Conservation (phyloP, 257 asterid genomes). For the Salvia miltiorrhiza region DNA sequence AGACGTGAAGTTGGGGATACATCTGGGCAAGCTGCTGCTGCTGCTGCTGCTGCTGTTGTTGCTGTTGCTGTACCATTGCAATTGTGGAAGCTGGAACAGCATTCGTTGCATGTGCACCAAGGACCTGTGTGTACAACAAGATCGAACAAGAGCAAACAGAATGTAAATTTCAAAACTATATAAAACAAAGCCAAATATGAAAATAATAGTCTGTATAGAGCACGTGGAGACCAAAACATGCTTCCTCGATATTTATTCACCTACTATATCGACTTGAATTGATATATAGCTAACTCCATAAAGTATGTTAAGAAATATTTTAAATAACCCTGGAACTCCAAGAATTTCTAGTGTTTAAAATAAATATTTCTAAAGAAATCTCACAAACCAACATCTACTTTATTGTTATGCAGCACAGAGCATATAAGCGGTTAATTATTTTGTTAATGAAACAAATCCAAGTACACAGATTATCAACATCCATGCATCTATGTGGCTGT, state of each 20-base stretch:
- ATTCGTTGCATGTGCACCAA: constrained; percentile 45
- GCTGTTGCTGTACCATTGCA: constrained; percentile 66
- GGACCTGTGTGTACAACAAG: constrained; percentile 42
- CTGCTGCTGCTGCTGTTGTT: constrained; percentile 45
- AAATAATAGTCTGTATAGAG: background rate
- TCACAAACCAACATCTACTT: background rate
- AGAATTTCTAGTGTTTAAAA: background rate
- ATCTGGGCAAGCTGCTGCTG: constrained; percentile 73
- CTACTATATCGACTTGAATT: background rate
- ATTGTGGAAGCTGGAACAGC: constrained; percentile 56
- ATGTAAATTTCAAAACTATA: background rate
- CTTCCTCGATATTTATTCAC: background rate
- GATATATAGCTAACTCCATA: background rate
- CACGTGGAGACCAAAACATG: background rate
- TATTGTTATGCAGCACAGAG: background rate
- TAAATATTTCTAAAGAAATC: background rate
- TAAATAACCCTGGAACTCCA: background rate
- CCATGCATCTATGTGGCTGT: background rate
- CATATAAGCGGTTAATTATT: background rate
- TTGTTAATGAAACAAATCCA: background rate
- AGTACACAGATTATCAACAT: background rate
- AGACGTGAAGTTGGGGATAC: constrained; percentile 86
- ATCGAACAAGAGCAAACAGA: constrained; percentile 4
- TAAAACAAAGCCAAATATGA: background rate
- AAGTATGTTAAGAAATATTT: background rate